These are phyloP conservation scores for Candida sp. DNA, from an alignment of 1,139 yeast species.

Conservation along the genomic window DNA sequence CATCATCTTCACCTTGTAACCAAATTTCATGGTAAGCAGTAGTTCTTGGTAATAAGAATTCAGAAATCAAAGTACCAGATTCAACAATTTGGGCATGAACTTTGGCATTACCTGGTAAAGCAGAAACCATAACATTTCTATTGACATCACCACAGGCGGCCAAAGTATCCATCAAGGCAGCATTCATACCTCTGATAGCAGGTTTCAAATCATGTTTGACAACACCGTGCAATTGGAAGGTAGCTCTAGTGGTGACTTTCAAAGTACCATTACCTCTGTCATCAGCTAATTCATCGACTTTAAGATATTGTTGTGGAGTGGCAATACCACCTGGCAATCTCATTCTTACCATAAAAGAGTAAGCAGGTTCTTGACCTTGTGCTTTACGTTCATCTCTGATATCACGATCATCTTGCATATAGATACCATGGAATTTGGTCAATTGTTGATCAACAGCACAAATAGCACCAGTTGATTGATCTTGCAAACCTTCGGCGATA, in stretches of 20 bases:
- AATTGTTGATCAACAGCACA: conserved; percentile 92
- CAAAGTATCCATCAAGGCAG: conserved; percentile 86
- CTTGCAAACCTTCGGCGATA: conserved; percentile 81
- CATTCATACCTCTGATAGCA: conserved; percentile 89
- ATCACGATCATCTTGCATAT: conserved; percentile 99
- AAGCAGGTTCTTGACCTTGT: conserved; percentile 93
- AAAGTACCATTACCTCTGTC: conserved; percentile 89
- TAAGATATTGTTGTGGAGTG: conserved; percentile 84
- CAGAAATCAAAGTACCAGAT: conserved; percentile 66
- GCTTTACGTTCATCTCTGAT: conserved; percentile 89
- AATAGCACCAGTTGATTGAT: conserved; percentile 86
- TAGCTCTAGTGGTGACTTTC: conserved; percentile 95
- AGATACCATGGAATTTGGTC: conserved; percentile 97
- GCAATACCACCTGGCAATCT: conserved; percentile 95
- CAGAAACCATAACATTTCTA: conserved; percentile 92
- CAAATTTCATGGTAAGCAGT: conserved; percentile 98
- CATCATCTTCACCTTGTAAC: conserved; percentile 83
- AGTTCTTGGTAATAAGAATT: conserved; percentile 81
- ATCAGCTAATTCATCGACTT: conserved; percentile 80
- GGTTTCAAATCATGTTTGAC: conserved; percentile 88
- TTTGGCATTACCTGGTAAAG: conserved; percentile 80
- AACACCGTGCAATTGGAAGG: conserved; percentile 95
- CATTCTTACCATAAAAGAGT: conserved; percentile 93
- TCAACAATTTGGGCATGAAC: conserved; percentile 73
- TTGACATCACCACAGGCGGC: conserved; percentile 99